Evolutionary conservation across 768 basidiomycete species (phyloP), one percentile per base, ranked within the genome.

Genomic region (Lentinula raphanica): DNA sequence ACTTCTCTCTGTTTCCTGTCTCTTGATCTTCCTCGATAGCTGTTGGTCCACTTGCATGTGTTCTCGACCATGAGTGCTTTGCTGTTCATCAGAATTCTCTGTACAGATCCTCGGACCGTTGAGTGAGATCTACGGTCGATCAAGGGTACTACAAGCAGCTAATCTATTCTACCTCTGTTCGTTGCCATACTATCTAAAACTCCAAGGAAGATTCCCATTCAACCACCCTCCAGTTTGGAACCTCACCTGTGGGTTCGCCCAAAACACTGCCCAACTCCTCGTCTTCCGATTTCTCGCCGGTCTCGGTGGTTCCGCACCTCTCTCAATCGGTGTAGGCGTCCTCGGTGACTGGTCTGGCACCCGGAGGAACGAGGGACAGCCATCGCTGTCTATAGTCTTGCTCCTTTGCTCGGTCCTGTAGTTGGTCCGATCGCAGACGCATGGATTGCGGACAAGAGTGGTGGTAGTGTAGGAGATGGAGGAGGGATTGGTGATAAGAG

Each of bases 91-190:
- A 11, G 21, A 11, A 28, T 36, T 7, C 15, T 12, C 39, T 39
- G 12, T 7, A 21, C 50, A 78, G 78, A 59, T 80, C 38, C 57
- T 80, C 19, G 87, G 84, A 0, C 90, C 90, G 0, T 64, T 90
- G n/a, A 84, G 82, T 61, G 90, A 92, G 67, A 77, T 91, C 15
- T 90, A 76, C 60, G 89, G 90, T 3, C 79, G 88, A 21, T 80
- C 83, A 0, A 69, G 74, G 2, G 83, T 90, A 0, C 62, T 90
- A 0, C 88, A 87, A 63, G 44, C 75, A 0, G 68, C 87, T 1
- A 90, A 90, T 67, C 15, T 87, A 5, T 85, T 84, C 69, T 90
- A 80, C 63, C 71, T 90, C 2, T 81, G 86, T 87, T 64, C 9
- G 70, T 61, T 28, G 35, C 40, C n/a, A n/a, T n/a, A n/a, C n/a